Evolutionary conservation across 768 basidiomycete genomes (phyloP).

Genomic region (Psilocybe cyanescens): DNA sequence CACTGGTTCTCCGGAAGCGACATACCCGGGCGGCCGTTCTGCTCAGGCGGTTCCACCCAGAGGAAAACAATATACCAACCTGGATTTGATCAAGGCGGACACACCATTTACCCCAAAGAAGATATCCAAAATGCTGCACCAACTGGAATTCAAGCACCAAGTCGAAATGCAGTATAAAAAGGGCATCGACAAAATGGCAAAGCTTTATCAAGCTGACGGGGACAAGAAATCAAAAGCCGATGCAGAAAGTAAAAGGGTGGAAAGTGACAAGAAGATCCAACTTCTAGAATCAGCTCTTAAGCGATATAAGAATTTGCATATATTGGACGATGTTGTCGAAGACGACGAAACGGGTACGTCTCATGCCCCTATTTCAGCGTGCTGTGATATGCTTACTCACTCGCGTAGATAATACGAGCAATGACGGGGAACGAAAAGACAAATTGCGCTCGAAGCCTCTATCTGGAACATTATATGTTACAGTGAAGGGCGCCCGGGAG

Average conservation of each 20-base stretch:
- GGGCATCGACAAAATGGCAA: constrained; percentile 99
- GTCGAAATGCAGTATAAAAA: constrained; percentile 98
- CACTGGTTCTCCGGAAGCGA: constrained; percentile 43
- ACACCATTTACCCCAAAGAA: constrained; percentile 95
- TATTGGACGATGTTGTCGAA: constrained; percentile 87
- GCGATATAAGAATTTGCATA: constrained; percentile 94
- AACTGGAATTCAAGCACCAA: constrained; percentile 98
- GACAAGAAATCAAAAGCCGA: constrained; percentile 96
- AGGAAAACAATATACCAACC: constrained; percentile 75
- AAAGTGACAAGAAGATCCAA: constrained; percentile 96
- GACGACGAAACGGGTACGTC: constrained; percentile 76
- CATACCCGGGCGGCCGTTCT: constrained; percentile 36
- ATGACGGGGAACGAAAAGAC: constrained; percentile 88
- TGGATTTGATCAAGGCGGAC: constrained; percentile 97
- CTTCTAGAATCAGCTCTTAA: constrained; percentile 90
- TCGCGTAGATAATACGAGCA: constrained; percentile 49
- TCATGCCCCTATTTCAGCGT: background rate
- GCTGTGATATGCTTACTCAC: background rate
- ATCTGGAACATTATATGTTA: constrained; percentile 90
- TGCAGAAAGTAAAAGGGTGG: constrained; percentile 91
- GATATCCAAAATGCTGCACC: constrained; percentile 97
- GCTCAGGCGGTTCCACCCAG: constrained; percentile 44
- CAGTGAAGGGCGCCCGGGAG: constrained; percentile 88
- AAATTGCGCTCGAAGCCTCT: constrained; percentile 92
- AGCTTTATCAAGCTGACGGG: constrained; percentile 93